Evolutionary conservation across 2,329 filamentous ascomycete genomes (phyloP), one percentile per base, ranked within the genome.

Genomic region (Fusarium odoratissimum): DNA sequence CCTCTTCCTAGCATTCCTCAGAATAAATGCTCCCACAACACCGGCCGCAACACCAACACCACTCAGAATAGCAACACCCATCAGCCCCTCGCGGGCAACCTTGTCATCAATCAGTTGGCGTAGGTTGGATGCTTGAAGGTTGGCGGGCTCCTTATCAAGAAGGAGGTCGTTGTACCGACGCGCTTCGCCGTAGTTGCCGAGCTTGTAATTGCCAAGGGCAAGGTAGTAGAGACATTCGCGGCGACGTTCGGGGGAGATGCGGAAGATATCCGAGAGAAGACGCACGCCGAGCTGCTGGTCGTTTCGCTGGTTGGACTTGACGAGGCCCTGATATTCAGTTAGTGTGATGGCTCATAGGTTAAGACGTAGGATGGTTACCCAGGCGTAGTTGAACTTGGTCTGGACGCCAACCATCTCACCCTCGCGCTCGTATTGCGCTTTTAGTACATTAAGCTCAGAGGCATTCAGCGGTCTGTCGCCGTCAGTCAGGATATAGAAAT

Each of bases 311-410:
- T 90, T 91, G 70, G 95, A 98, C 87, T 98, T 99, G 78, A 99
- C 97, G 75, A 99, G 89, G 75, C 96, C 96, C 95, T 71, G 25
- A 30, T 14, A 17, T 12, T n/a, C 25, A 40, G 38, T 48, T 58
- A 73, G 49, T 70, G 56, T 33, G 46, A 35, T 21, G 12, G 25
- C 25, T 51, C n/a, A 5, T 25, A 30, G 17, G 16, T 28, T 3
- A 17, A 21, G 12, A 28, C 25, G 8, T 16, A 30, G 31, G 16
- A 42, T 48, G 52, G 17, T 40, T 90, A 97, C 95, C 96, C 96
- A 99, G 80, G 96, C 95, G 83, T 95, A 98, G 90, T 99, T 99
- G 90, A 99, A 99, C 82, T 98, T 98, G 70, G 96, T 99, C 84
- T 99, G 96, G 44, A 99, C 90, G 67, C 95, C 95, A 69, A 97